Conservation (phyloP, 305 asterid species). For the Rubia peregrina region DNA sequence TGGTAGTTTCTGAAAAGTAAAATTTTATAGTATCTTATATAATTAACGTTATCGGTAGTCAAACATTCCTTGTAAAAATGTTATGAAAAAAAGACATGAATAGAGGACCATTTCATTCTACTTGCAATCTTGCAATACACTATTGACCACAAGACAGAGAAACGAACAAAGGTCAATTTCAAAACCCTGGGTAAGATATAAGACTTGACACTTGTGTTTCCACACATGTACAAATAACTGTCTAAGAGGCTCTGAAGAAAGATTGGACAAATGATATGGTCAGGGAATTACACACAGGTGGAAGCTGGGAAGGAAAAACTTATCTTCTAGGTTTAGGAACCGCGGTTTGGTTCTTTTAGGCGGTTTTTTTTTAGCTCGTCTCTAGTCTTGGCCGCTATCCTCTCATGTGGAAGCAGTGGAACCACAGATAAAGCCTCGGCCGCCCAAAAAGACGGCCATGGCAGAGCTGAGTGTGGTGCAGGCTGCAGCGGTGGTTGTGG, state of each 20-base stretch:
- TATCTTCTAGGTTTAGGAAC: constrained; percentile 14
- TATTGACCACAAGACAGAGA: neutral
- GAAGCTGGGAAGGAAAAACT: constrained; percentile 18
- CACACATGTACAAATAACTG: neutral
- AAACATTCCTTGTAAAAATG: too few species aligned
- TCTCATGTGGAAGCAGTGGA: constrained; percentile 27
- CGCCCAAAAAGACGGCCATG: constrained; percentile 12
- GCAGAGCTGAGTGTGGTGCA: constrained; percentile 19
- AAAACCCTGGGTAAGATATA: neutral
- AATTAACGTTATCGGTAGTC: too few species aligned
- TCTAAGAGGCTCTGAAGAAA: neutral
- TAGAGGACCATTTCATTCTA: too few species aligned
- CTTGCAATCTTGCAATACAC: neutral
- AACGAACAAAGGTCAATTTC: constrained; percentile 9
- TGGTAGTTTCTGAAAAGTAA: too few species aligned
- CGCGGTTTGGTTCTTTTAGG: constrained; percentile 21
- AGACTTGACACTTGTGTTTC: neutral
- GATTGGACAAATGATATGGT: constrained; percentile 16
- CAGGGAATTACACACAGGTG: constrained; percentile 18
- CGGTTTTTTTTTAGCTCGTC: constrained; percentile 18
- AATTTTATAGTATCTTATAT: too few species aligned
- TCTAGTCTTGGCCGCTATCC: constrained; percentile 20
- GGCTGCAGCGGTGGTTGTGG: constrained; percentile 32
- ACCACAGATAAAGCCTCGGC: constrained; percentile 19
- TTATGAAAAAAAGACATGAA: too few species aligned